Conservation (phyloP, 345 rosid genomes). For the Camelina neglecta region DNA sequence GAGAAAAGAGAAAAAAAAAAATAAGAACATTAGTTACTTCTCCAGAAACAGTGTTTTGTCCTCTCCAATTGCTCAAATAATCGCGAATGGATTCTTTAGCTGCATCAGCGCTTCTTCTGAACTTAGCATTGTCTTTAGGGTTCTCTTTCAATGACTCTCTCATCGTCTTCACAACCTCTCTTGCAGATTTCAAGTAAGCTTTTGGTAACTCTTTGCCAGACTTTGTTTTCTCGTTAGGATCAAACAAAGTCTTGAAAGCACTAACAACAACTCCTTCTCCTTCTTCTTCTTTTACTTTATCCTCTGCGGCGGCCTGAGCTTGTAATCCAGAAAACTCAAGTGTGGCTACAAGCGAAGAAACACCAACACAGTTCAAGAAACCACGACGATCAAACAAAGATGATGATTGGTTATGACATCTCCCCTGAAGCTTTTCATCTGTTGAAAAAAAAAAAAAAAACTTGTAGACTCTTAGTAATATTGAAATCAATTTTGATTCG, state of each 20-base stretch:
- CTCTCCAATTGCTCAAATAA: slow-evolving; percentile 82
- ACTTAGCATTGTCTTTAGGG: slow-evolving; percentile 66
- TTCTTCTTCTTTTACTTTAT: slow-evolving; percentile 40
- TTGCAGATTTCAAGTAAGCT: slow-evolving; percentile 87
- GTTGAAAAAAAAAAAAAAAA: not conserved
- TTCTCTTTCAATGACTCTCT: slow-evolving; percentile 83
- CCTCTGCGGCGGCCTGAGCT: slow-evolving; percentile 36
- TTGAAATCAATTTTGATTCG: not conserved
- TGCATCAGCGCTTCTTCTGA: slow-evolving; percentile 85
- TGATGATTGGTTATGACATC: slow-evolving; percentile 5
- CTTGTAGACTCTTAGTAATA: not conserved
- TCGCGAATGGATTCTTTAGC: slow-evolving; percentile 90
- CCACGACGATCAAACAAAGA: slow-evolving; percentile 41
- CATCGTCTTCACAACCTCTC: slow-evolving; percentile 79
- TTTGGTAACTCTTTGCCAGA: slow-evolving; percentile 81
- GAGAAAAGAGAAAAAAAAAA: not conserved
- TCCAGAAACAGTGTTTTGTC: slow-evolving; percentile 54
- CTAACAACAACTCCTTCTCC: slow-evolving; percentile 60
- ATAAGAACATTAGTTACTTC: slow-evolving; percentile 49
- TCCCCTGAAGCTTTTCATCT: slow-evolving; percentile 42
- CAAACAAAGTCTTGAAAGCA: slow-evolving; percentile 69
- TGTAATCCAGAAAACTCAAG: slow-evolving; percentile 22
- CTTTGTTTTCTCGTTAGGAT: slow-evolving; percentile 79
- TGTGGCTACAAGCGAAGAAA: slow-evolving; percentile 24
- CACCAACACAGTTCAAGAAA: slow-evolving; percentile 34